A percentile compares a stretch with the other conserved stretches of the same genome.
Conservation (phyloP, 805 yeast genomes). For the Wickerhamiella spandovensis region DNA sequence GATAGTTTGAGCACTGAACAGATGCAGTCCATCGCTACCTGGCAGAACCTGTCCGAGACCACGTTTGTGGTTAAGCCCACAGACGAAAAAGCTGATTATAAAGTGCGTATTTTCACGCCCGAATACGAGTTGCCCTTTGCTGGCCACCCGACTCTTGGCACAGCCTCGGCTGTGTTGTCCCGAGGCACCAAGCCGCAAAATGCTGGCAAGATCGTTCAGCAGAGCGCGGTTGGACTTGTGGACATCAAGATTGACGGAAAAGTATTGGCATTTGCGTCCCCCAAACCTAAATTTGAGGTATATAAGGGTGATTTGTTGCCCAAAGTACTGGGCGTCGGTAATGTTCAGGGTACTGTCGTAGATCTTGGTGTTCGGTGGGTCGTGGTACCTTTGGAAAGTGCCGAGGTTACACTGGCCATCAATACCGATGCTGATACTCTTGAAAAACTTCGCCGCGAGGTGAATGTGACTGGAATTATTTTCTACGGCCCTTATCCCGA, state of each 20-base stretch:
- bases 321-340: neutral
- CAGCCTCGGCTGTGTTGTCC: conserved; percentile 10
- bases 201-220: conserved; percentile 9
- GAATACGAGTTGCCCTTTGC: conserved; percentile 42
- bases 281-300: neutral
- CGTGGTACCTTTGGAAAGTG: conserved; percentile 1
- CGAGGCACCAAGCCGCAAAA: conserved; percentile 5
- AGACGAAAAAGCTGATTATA: conserved; percentile 30
- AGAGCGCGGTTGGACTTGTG: conserved; percentile 13
- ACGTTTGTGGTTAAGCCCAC: conserved; percentile 37
- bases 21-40: conserved; percentile 38
- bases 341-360: conserved; percentile 2
- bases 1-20: conserved; percentile 28
- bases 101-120: no score
- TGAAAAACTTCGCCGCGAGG: neutral
- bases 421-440: conserved; percentile 4
- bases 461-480: conserved; percentile 7
- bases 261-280: conserved; percentile 8
- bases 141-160: conserved; percentile 51
- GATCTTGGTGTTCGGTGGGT: conserved; percentile 10
- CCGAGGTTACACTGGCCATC: conserved; percentile 3
- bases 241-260: conserved; percentile 32
- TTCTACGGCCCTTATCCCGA: conserved; percentile 5
- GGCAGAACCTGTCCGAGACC: conserved; percentile 54
- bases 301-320: neutral